Evolutionary conservation across 2,329 filamentous ascomycete species (phyloP).

Genomic region (Botrytis sinoallii): DNA sequence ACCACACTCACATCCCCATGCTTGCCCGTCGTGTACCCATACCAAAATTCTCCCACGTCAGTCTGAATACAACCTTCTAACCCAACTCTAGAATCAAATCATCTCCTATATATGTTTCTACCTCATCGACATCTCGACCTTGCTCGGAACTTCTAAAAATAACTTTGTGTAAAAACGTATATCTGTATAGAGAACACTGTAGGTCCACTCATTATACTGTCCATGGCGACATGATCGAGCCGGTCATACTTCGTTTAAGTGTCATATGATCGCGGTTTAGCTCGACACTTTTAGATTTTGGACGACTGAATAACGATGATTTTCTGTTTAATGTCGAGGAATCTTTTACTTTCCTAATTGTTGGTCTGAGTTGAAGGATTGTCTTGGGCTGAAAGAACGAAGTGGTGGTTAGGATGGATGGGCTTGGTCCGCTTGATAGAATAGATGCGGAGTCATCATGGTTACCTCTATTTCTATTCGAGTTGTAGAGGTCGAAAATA

Average conservation of each 20-base stretch:
- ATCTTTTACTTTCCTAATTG: not conserved
- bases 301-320: not conserved
- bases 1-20: too few relatives aligned
- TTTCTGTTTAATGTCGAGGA: not conserved
- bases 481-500: not conserved
- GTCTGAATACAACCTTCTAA: not conserved
- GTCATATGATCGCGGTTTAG: not conserved
- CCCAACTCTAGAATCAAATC: not conserved
- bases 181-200: not conserved
- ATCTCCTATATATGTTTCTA: not conserved
- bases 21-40: accelerated
- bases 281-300: not conserved
- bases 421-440: not conserved
- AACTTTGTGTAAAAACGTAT: not conserved
- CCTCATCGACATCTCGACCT: not conserved
- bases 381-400: not conserved
- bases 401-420: not conserved
- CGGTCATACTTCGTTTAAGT: not conserved
- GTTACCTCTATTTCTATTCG: accelerated
- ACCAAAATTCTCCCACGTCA: too few relatives aligned
- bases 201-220: not conserved
- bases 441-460: not conserved
- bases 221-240: not conserved
- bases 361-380: not conserved
- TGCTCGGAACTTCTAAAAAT: not conserved